Evolutionary conservation across 495 filamentous ascomycete species (phyloP), one percentile per base, ranked within the genome.

Genomic region (Cercophora samala): DNA sequence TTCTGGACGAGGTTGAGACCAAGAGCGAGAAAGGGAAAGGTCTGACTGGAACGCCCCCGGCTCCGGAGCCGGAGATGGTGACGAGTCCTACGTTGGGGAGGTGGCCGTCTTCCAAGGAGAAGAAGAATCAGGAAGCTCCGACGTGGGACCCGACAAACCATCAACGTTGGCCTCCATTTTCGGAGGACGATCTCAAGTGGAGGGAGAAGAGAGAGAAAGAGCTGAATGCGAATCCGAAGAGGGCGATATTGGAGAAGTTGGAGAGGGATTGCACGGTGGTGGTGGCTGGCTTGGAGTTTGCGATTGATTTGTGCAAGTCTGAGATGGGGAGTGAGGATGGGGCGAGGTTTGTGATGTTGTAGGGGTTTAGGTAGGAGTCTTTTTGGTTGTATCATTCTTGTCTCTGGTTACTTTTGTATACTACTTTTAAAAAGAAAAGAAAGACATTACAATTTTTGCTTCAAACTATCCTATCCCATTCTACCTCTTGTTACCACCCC

Each of bases 1-100:
- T 21, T 4, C 5, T 23, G 22, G 22, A 56, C 0, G 52, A 54
- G n/a, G n/a, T n/a, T n/a, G n/a, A n/a, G n/a, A n/a, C n/a, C n/a
- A n/a, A n/a, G n/a, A 21, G 18, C n/a, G 22, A 61, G 37, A 68
- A 54, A 32, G 52, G 25, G 11, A 29, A 21, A 23, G 23, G 42
- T 54, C 18, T 60, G 54, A 19, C 17, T 37, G 23, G 65, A 22
- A 63, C n/a, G n/a, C n/a, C 29, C 5, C 64, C 52, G 24, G 63
- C 46, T 1, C 70, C 69, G 4, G 71, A 71, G 23, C 72, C 73
- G 0, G 58, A 60, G n/a, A 76, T 76, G 74, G 25, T 70, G 1
- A 26, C 66, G 1, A 73, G 74, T 60, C 74, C 74, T 0, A 70
- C 74, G 13, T 68, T 73, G 18, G 74, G 74, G 4, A 59, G 61